Percentiles rank a stretch among this genome's conserved stretches.
These are phyloP conservation scores for Hymenoscyphus scutula DNA, from an alignment of 2,329 filamentous ascomycete species.

Conservation along the genomic window DNA sequence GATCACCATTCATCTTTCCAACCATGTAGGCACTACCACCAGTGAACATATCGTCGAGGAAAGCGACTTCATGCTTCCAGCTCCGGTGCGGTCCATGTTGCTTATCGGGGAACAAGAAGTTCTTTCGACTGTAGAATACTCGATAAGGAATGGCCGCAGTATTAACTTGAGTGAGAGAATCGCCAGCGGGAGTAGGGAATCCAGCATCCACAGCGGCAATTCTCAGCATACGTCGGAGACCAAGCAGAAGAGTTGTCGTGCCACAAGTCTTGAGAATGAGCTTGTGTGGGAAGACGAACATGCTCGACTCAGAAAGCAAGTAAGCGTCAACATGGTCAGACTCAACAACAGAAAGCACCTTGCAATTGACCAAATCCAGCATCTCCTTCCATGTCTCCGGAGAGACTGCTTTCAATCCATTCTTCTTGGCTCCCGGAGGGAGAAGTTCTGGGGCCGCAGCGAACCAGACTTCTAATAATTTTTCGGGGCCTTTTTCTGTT, in stretches of 20 bases:
- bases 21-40: constrained; percentile 98
- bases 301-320: constrained; percentile 96
- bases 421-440: constrained; percentile 65
- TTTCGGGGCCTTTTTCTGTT: constrained; percentile 71
- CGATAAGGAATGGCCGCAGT: constrained; percentile 86
- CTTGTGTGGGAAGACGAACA: constrained; percentile 99
- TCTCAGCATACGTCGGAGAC: constrained; percentile 85
- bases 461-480: constrained; percentile 98
- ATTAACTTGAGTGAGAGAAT: constrained; percentile 62
- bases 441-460: constrained; percentile 73
- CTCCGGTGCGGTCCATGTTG: constrained; percentile 93
- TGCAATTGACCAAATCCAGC: constrained; percentile 98
- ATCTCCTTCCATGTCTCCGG: constrained; percentile 90
- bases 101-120: constrained; percentile 92
- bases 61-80: constrained; percentile 95
- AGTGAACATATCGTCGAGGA: constrained; percentile 85
- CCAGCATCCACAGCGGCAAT: constrained; percentile 85
- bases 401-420: constrained; percentile 82
- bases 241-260: constrained; percentile 88
- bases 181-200: constrained; percentile 77
- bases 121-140: constrained; percentile 98
- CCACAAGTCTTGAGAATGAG: constrained; percentile 98
- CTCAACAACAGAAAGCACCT: constrained; percentile 90
- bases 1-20: constrained; percentile 99
- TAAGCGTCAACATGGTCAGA: constrained; percentile 96